These are phyloP conservation scores for Lecanicillium sp. DNA, from an alignment of 2,329 filamentous ascomycete species.

Conservation along the genomic window DNA sequence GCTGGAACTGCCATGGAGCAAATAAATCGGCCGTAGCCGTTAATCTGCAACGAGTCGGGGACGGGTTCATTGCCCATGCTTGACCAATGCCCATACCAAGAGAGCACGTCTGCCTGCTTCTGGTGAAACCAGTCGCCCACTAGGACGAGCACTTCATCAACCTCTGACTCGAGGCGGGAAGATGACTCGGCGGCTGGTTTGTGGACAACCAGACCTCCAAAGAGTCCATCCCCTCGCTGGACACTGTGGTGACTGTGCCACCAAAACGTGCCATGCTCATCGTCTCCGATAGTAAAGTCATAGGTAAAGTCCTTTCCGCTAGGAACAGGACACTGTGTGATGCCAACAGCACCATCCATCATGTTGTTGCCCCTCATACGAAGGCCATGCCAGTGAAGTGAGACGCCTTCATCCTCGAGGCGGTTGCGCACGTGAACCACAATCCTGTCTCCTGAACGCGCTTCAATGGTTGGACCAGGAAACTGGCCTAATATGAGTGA, in stretches of 20 bases:
- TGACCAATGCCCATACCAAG: constrained; percentile 21
- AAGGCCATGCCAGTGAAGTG: constrained; percentile 44
- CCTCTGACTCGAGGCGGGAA: neutral
- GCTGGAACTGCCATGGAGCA: constrained; percentile 21
- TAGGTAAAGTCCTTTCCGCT: constrained; percentile 27
- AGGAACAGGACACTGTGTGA: constrained; percentile 33
- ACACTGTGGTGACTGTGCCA: constrained; percentile 52
- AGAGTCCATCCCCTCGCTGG: constrained; percentile 44
- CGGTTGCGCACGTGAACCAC: constrained; percentile 59
- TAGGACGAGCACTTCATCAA: constrained; percentile 47
- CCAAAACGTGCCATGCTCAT: constrained; percentile 49
- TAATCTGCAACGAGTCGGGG: constrained; percentile 25
- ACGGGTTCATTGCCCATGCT: constrained; percentile 33
- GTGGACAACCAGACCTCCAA: constrained; percentile 51
- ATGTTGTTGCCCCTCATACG: constrained; percentile 34
- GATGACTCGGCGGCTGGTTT: constrained; percentile 38
- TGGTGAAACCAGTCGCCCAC: constrained; percentile 34
- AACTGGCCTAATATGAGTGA: constrained; percentile 9
- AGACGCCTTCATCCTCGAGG: constrained; percentile 37
- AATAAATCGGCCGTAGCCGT: constrained; percentile 23
- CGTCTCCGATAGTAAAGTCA: constrained; percentile 44
- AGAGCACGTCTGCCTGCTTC: constrained; percentile 23
- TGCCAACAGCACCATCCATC: constrained; percentile 38
- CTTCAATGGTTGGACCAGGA: constrained; percentile 39
- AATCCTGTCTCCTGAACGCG: constrained; percentile 42